Base-by-base conservation (phyloP, 78 protist species). In the Dictyostelium capitatum region DNA sequence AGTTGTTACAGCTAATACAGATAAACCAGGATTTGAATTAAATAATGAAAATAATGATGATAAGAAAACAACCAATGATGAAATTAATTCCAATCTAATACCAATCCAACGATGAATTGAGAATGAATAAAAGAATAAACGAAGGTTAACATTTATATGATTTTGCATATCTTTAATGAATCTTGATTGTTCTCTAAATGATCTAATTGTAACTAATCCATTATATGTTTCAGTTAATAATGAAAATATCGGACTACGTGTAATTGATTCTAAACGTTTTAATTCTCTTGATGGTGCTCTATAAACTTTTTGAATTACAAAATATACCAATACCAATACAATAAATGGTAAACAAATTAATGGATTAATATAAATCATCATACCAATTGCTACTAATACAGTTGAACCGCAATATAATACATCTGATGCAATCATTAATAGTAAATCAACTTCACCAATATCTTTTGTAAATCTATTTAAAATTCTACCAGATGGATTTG, bases 141-240 rank as follows among this genome's bases (percentile, higher is more conserved):
- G 80, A 19, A 32, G 37, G 74, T 79, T 54, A 20, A 85, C 50
- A 81, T 91, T 59, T 10, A 85, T 79, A 15, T n/a, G 32, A 30
- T 20, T 23, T n/a, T 41, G 46, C 41, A 78, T 23, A 28, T 25
- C 30, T 43, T 57, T 11, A 23, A 80, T 47, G 59, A 96, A 80
- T 59, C 89, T 19, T 28, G 65, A 28, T 53, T 69, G 83, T 30
- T 32, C 56, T 43, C 53, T 67, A 62, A 91, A 97, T 14, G 99
- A 92, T 37, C 99, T 91, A 50, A 99, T 96, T 50, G 98, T 95
- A 11, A 94, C 15, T 70, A 97, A 73, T 10, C 99, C 99, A 64
- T 57, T 62, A 56, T 95, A 91, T 7, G 97, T 72, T 43, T 96
- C 98, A 0, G 89, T 14, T 75, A 98, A 95, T 41, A 37, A 23